Percentiles rank a stretch among this genome's conserved stretches.
These are phyloP conservation scores for Alternaria angustiovoidea DNA, from an alignment of 2,329 filamentous ascomycete species.

Conservation along the genomic window DNA sequence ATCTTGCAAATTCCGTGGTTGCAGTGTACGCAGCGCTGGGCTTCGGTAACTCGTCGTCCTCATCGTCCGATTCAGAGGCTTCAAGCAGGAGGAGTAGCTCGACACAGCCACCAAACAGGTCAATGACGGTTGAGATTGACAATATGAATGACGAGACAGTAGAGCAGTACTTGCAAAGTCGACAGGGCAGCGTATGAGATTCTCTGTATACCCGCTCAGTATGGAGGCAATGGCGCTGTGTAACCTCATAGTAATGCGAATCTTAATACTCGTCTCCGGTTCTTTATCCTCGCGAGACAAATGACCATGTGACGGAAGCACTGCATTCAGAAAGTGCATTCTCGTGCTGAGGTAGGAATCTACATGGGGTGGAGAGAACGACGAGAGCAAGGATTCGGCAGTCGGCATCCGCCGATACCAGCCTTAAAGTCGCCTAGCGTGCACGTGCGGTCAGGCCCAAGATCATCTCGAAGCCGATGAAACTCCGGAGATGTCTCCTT, in stretches of 20 bases:
- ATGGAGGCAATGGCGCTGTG: neutral
- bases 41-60: slow-evolving; percentile 43
- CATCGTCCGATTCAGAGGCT: slow-evolving; percentile 14
- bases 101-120: slow-evolving; percentile 1
- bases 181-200: slow-evolving; percentile 22
- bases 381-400: neutral
- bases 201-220: neutral
- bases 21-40: slow-evolving; percentile 40
- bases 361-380: neutral
- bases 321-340: neutral
- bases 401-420: neutral
- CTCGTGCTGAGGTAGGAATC: neutral
- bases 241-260: neutral
- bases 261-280: neutral
- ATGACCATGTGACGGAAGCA: slow-evolving; percentile 52
- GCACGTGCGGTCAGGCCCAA: slow-evolving; percentile 17
- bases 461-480: slow-evolving; percentile 28
- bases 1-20: slow-evolving; percentile 38
- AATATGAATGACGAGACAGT: slow-evolving; percentile 34
- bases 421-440: slow-evolving; percentile 4
- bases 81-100: slow-evolving; percentile 7
- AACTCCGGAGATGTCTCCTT: slow-evolving; percentile 25
- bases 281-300: neutral
- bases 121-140: slow-evolving; percentile 33
- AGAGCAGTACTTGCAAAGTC: slow-evolving; percentile 32